Conservation (phyloP, 2,329 filamentous ascomycete species). For the Cladosporium phlei region DNA sequence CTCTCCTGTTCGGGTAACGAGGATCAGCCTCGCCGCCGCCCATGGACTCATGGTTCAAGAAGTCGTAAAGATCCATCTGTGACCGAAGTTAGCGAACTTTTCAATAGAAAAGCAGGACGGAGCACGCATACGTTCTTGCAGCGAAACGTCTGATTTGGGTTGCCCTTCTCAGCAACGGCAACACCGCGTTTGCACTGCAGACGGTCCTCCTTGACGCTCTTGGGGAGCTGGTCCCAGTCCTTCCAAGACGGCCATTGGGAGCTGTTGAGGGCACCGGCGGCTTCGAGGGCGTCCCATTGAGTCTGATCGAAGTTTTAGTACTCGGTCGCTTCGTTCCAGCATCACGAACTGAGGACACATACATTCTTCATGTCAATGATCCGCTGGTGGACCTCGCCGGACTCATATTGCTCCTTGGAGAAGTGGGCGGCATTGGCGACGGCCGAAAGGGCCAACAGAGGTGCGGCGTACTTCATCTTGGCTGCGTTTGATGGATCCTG, state of each 20-base stretch:
- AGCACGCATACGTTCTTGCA: slow-evolving; percentile 32
- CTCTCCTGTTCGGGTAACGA: slow-evolving; percentile 30
- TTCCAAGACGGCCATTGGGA: slow-evolving; percentile 28
- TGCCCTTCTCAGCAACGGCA: slow-evolving; percentile 33
- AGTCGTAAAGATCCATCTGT: slow-evolving; percentile 36
- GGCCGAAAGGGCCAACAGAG: slow-evolving; percentile 16
- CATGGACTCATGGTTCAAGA: slow-evolving; percentile 38
- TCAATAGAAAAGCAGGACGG: neutral
- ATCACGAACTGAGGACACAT: too few species aligned
- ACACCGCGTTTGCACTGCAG: slow-evolving; percentile 35
- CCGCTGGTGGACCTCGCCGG: slow-evolving; percentile 34
- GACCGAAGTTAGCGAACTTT: neutral
- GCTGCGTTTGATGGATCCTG: neutral
- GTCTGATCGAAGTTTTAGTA: slow-evolving; percentile 3
- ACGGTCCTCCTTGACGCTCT: slow-evolving; percentile 20
- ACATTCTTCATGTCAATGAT: slow-evolving; percentile 34
- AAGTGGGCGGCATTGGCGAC: slow-evolving; percentile 16
- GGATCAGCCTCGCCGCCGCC: slow-evolving; percentile 27
- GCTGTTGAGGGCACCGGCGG: slow-evolving; percentile 18
- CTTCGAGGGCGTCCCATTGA: slow-evolving; percentile 23
- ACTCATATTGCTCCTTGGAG: slow-evolving; percentile 35
- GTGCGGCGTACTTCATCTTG: slow-evolving; percentile 17
- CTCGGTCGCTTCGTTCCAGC: too few species aligned
- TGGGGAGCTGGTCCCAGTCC: slow-evolving; percentile 33
- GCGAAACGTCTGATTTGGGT: slow-evolving; percentile 34